A percentile compares a stretch with the other conserved stretches of the same genome.
These are phyloP conservation scores for Botryotinia narcissicola DNA, from an alignment of 2,329 filamentous ascomycete genomes.

Conservation along the genomic window DNA sequence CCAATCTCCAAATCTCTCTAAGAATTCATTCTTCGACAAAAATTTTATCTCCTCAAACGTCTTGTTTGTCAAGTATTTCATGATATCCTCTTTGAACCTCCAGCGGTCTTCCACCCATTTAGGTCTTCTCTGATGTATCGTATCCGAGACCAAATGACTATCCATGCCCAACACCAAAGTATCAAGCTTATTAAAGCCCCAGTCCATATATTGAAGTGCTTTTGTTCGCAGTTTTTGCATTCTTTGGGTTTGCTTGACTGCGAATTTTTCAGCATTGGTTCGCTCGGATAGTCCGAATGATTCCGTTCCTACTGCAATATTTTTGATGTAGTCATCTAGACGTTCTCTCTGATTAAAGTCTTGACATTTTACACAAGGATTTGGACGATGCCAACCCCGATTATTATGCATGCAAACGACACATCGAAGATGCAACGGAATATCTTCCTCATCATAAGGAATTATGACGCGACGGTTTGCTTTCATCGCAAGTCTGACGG, in stretches of 20 bases:
- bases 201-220: neutral
- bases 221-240: neutral
- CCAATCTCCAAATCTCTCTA: neutral
- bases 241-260: neutral
- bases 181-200: neutral
- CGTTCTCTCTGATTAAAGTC: neutral
- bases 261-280: neutral
- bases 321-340: neutral
- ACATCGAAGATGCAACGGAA: neutral
- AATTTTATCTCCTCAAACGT: neutral
- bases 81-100: neutral
- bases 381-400: neutral
- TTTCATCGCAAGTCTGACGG: neutral
- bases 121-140: neutral
- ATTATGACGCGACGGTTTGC: neutral
- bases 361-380: neutral
- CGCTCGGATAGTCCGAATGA: neutral
- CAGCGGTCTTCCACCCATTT: neutral
- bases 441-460: neutral
- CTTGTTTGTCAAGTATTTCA: neutral
- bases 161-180: neutral
- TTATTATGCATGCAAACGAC: neutral
- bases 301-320: neutral
- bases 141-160: neutral
- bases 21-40: neutral